Evolutionary conservation across 2,329 filamentous ascomycete genomes (phyloP).

Genomic region (Cladophialophora immunda): DNA sequence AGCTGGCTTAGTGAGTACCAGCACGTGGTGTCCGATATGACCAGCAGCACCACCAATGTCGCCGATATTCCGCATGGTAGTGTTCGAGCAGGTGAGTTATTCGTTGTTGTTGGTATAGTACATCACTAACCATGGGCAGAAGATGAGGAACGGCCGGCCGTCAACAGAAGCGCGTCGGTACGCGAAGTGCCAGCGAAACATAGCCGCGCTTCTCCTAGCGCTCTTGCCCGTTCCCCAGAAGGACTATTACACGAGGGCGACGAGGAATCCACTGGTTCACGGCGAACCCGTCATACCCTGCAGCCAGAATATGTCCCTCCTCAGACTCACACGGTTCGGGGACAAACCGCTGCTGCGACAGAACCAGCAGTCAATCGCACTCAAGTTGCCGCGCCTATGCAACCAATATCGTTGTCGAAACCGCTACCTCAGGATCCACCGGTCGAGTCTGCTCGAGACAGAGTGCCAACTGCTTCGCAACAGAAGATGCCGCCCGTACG

Average conservation of each 20-base stretch:
- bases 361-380: constrained; percentile 43
- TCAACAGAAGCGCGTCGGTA: constrained; percentile 90
- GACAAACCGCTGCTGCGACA: constrained; percentile 55
- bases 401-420: constrained; percentile 52
- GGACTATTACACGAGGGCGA: constrained; percentile 56
- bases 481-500: constrained; percentile 57
- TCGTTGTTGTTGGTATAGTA: constrained; percentile 9
- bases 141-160: constrained; percentile 66
- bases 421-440: constrained; percentile 68
- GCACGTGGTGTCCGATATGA: constrained; percentile 96
- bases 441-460: constrained; percentile 36
- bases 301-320: constrained; percentile 98
- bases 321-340: constrained; percentile 82
- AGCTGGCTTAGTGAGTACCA: constrained; percentile 98
- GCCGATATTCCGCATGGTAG: constrained; percentile 85
- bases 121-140: constrained; percentile 18
- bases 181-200: constrained; percentile 64
- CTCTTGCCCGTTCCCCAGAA: constrained; percentile 54
- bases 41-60: constrained; percentile 88
- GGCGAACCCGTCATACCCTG: constrained; percentile 83
- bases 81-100: constrained; percentile 63
- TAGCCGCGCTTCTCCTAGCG: constrained; percentile 31
- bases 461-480: constrained; percentile 43
- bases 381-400: constrained; percentile 48
- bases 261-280: constrained; percentile 69